Evolutionary conservation across 495 filamentous ascomycete genomes (phyloP), one percentile per base, ranked within the genome.

Genomic region (Aspergillus hancockii): DNA sequence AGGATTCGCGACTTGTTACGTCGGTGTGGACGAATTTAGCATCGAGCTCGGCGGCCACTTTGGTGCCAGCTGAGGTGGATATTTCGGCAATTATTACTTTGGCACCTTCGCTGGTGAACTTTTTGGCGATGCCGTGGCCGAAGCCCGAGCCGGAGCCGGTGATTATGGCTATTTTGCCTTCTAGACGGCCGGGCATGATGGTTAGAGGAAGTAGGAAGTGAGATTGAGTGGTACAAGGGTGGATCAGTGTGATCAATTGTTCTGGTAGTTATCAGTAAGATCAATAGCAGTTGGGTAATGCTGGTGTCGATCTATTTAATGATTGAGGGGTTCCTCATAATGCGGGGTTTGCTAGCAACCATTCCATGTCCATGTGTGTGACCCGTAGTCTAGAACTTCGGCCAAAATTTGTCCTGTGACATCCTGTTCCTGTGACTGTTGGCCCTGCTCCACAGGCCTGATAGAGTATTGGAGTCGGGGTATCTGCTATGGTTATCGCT

Each of bases 1-100:
- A 72, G 36, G 63, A 61, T 6, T 62, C 54, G 31, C 61, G 40
- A 8, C 60, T 55, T 0, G 69, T 71, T 16, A 75, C 71, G 32
- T 76, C 70, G 25, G 65, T 63, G 32, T 63, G 59, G 32, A 60
- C 61, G 34, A 58, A 71, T 43, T 21, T 66, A 40, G 52, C 54
- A 14, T 60, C 54, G 8, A 71, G 50, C 36, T 68, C 63, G 54
- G 57, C 40, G 36, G 65, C 62, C n/a, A 52, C 65, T 54, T 58
- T 57, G 53, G 58, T 46, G 18, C 67, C 69, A n/a, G 40, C 51
- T 13, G 67, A 55, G 19, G 55, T 64, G 4, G 80, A 75, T 34
- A 85, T 70, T 58, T 85, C 82, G 14, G 79, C 81, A 30, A 84
- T 71, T 52, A 86, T 64, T 3, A 85, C 79, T 52, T 74, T 75